Conservation (phyloP, 768 basidiomycete species). For the Russula sp. region DNA sequence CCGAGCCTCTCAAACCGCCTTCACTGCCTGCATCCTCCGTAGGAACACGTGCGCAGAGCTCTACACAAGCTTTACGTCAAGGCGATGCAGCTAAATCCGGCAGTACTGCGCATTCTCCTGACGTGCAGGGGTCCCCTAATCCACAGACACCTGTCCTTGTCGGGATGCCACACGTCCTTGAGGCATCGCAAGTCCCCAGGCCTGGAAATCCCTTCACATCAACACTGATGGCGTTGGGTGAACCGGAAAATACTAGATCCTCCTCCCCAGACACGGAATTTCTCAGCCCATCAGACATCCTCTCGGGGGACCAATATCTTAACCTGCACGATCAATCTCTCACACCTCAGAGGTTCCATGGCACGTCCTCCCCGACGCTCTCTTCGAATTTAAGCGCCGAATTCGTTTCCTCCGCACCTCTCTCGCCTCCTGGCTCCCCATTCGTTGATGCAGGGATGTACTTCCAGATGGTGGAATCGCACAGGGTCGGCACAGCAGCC, state of each 20-base stretch:
- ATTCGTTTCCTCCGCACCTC: constrained; percentile 19
- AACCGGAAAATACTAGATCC: not conserved
- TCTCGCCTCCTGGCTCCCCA: constrained; percentile 24
- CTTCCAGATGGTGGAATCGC: not conserved
- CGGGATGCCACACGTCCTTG: not conserved
- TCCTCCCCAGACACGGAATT: constrained; percentile 6
- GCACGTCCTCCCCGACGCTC: constrained; percentile 10
- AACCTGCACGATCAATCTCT: constrained; percentile 4
- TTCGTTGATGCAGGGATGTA: constrained; percentile 13
- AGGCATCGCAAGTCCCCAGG: not conserved
- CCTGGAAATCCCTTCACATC: constrained; percentile 5
- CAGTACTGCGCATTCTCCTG: not conserved
- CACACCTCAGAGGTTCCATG: constrained; percentile 3
- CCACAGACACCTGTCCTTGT: not conserved
- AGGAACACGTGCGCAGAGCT: not conserved
- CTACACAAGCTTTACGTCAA: not conserved
- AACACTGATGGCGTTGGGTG: not conserved
- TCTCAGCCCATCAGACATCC: constrained; percentile 8
- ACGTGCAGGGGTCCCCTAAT: not conserved
- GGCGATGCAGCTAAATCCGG: not conserved
- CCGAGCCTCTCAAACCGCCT: not conserved
- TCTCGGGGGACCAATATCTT: constrained; percentile 13
- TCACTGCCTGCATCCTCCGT: not conserved
- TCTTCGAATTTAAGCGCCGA: constrained; percentile 21
- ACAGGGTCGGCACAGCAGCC: not conserved